A percentile compares a stretch with the other conserved stretches of the same genome.
Conservation (phyloP, 192 early-diverging fungal genomes). For the Mortierella alpina region DNA sequence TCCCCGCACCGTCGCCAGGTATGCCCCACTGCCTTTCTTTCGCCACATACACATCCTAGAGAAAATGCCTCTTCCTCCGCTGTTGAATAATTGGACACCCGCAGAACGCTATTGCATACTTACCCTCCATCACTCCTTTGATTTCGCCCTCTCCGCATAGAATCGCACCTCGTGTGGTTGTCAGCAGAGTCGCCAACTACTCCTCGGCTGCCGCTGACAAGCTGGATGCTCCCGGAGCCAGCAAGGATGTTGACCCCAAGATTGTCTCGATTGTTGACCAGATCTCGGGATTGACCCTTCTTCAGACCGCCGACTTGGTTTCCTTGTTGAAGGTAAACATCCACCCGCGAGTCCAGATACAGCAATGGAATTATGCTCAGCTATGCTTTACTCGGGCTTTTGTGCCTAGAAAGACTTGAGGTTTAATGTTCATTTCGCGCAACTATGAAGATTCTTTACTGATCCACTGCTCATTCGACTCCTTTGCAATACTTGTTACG, state of each 20-base stretch:
- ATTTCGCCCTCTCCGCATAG: not conserved
- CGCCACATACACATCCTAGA: not conserved
- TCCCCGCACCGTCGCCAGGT: constrained; percentile 40
- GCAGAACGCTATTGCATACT: not conserved
- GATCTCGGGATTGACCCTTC: constrained; percentile 90
- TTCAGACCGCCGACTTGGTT: constrained; percentile 94
- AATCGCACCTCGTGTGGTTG: constrained; percentile 45
- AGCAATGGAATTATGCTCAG: not conserved
- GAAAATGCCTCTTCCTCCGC: not conserved
- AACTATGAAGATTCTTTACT: too few relatives aligned
- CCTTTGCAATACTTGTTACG: not conserved
- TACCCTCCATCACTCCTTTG: not conserved
- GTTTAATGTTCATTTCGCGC: not conserved
- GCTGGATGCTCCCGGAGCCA: constrained; percentile 72
- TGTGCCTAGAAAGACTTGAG: too few relatives aligned
- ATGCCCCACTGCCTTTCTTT: not conserved
- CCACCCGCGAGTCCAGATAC: not conserved
- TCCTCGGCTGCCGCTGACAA: constrained; percentile 55
- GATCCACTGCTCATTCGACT: not conserved
- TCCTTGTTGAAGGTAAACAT: constrained; percentile 83
- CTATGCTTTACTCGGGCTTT: not conserved
- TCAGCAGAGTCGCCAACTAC: constrained; percentile 50
- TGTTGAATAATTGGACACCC: not conserved
- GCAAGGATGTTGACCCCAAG: constrained; percentile 70
- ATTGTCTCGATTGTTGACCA: constrained; percentile 88